Base-by-base conservation (phyloP, 2,329 filamentous ascomycete genomes). In the Aspergillus texensis region DNA sequence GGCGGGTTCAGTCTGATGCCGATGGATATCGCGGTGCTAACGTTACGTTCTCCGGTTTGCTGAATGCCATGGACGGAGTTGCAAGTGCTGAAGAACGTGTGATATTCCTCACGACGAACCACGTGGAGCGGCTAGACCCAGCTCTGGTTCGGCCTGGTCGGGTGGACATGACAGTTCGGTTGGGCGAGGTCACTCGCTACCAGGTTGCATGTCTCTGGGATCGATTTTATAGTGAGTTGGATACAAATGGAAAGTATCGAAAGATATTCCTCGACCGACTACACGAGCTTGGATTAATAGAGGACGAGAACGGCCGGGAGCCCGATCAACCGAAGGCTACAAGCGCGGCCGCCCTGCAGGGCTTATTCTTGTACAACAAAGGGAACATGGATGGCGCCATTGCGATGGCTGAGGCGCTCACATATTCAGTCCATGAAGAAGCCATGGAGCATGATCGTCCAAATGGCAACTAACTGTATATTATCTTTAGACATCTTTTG, bases 331-430 rank as follows among this genome's bases (percentile, higher is more conserved):
- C 80, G 46, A 82, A 82, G 54, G 81, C 81, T 62, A 91, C 93
- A 19, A 98, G 94, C 75, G 94, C 94, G 5, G 95, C 95, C 32
- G 93, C 93, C 26, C 88, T 99, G 34, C 95, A 99, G 78, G 95
- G 95, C 0, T 79, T 99, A 52, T 99, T 99, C 78, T 78, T 98
- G 76, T 96, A 96, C 77, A 96, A 98, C 80, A 99, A 99, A 81
- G 91, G 90, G 67, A 86, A 96, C 71, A 91, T 94, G 83, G 85
- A 93, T 68, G 93, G 94, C 2, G 94, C 94, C 16, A 94, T 98
- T 68, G 81, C 82, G 19, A 93, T 91, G 89, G 90, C 89, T 1
- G 89, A 91, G 55, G 77, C 67, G 19, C 69, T 80, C 14, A 74
- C 70, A 30, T 69, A 73, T 55, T 71, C 70, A 24, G 68, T 77